A percentile compares a stretch with the other conserved stretches of the same genome.
Evolutionary conservation across 768 basidiomycete genomes (phyloP).

Genomic region (Termitomyces sp.): DNA sequence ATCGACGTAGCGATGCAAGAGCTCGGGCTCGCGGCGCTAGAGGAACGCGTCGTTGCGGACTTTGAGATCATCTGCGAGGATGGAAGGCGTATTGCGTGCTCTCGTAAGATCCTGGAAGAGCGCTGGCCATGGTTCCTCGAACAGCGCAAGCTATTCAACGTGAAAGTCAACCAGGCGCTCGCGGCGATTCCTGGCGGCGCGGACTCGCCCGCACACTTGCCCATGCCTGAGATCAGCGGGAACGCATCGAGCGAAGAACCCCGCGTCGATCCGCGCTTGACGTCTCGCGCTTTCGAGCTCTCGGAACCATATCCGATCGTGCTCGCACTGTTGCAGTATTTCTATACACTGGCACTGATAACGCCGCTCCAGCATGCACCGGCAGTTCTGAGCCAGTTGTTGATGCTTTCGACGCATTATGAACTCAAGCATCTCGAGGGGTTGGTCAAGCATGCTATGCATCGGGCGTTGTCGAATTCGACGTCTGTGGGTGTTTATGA

Average conservation of each 20-base stretch:
- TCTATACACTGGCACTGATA: slow-evolving; percentile 81
- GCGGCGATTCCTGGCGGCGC: slow-evolving; percentile 44
- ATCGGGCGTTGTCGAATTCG: slow-evolving; percentile 75
- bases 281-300: slow-evolving; percentile 72
- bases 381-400: slow-evolving; percentile 80
- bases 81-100: slow-evolving; percentile 76
- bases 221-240: slow-evolving; percentile 58
- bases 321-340: slow-evolving; percentile 87
- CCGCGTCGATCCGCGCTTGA: slow-evolving; percentile 72
- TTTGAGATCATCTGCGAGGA: slow-evolving; percentile 94
- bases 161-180: slow-evolving; percentile 50
- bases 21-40: slow-evolving; percentile 77
- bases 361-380: slow-evolving; percentile 91
- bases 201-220: slow-evolving; percentile 52
- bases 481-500: slow-evolving; percentile 92
- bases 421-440: slow-evolving; percentile 66
- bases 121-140: slow-evolving; percentile 95
- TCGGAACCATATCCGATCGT: slow-evolving; percentile 90
- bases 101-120: slow-evolving; percentile 78
- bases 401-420: slow-evolving; percentile 83
- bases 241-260: slow-evolving; percentile 40
- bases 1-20: slow-evolving; percentile 74
- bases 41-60: slow-evolving; percentile 78
- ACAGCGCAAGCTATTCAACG: slow-evolving; percentile 54
- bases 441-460: slow-evolving; percentile 93